Evolutionary conservation across 2,329 filamentous ascomycete species (phyloP).

Genomic region (Colletotrichum sublineola): DNA sequence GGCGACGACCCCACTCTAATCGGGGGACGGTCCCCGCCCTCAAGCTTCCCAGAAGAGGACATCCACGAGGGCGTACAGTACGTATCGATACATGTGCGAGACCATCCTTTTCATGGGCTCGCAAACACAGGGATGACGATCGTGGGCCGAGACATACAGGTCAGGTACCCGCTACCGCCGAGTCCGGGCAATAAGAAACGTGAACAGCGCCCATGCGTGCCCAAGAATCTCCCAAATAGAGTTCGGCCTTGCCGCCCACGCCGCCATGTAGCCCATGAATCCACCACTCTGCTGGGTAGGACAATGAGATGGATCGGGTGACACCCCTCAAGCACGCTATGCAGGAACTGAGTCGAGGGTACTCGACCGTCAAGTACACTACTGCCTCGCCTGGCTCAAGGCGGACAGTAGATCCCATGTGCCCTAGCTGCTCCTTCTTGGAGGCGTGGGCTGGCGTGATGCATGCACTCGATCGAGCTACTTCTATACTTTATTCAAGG

Average conservation of each 20-base stretch:
- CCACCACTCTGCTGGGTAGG: not conserved
- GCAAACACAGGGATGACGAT: conserved; percentile 19
- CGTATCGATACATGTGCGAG: conserved; percentile 34
- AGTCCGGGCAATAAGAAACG: conserved; percentile 39
- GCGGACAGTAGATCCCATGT: conserved; percentile 19
- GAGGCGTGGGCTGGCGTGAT: conserved; percentile 29
- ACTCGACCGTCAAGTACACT: conserved; percentile 25
- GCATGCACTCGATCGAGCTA: conserved; percentile 30
- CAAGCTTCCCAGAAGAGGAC: conserved; percentile 34
- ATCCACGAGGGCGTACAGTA: conserved; percentile 24
- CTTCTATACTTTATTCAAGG: conserved; percentile 15
- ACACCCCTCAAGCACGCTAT: conserved; percentile 7
- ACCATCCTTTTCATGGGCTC: conserved; percentile 10
- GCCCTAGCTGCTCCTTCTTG: conserved; percentile 9
- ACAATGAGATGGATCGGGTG: conserved; percentile 18
- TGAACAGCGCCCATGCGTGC: conserved; percentile 37
- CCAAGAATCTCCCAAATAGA: conserved; percentile 34
- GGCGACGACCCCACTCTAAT: conserved; percentile 32
- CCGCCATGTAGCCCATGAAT: conserved; percentile 13
- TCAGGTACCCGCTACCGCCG: conserved; percentile 32
- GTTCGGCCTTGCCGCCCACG: conserved; percentile 25
- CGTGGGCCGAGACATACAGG: conserved; percentile 20
- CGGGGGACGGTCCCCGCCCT: conserved; percentile 26
- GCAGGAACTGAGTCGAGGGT: conserved; percentile 13
- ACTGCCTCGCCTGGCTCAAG: conserved; percentile 16